Evolutionary conservation across 139 green algal genomes (phyloP).

Genomic region (Zygnema circumcarinatum): DNA sequence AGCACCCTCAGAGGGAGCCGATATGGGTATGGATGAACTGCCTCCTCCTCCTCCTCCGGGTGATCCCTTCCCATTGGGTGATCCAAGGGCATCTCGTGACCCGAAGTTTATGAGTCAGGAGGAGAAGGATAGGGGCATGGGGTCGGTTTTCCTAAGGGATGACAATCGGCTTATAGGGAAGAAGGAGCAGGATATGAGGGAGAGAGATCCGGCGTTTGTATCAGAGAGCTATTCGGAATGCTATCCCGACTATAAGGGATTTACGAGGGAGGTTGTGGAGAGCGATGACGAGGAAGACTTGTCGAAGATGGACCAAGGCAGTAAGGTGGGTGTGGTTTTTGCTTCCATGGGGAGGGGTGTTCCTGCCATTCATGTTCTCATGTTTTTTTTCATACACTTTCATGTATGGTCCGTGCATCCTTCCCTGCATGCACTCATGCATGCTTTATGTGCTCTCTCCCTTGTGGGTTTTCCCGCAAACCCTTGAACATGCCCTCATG

Average conservation of each 20-base stretch:
- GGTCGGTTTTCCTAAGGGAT: conserved; percentile 52
- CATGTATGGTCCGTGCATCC: too few relatives aligned
- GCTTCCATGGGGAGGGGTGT: too few relatives aligned
- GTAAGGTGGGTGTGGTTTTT: conserved; percentile 56
- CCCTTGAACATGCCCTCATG: too few relatives aligned
- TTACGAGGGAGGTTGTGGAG: conserved; percentile 49
- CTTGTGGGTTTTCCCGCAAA: too few relatives aligned
- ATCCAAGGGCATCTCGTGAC: background rate
- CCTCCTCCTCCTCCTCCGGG: background rate
- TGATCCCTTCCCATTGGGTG: background rate
- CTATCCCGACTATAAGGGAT: conserved; percentile 66
- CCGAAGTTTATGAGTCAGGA: conserved; percentile 46
- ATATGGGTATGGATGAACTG: background rate
- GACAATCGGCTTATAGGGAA: conserved; percentile 32
- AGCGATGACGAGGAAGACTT: conserved; percentile 64
- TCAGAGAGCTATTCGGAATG: conserved; percentile 74
- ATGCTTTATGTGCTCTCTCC: too few relatives aligned
- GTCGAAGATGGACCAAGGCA: conserved; percentile 72
- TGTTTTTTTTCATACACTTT: too few relatives aligned
- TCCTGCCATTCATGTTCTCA: too few relatives aligned
- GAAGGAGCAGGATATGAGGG: conserved; percentile 54
- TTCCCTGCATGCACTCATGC: too few relatives aligned
- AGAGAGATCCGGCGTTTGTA: conserved; percentile 66
- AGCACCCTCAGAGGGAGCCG: background rate
- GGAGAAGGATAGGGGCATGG: conserved; percentile 56